Evolutionary conservation across 2,329 filamentous ascomycete genomes (phyloP), one percentile per base, ranked within the genome.

Genomic region (Penicillium janthinellum): DNA sequence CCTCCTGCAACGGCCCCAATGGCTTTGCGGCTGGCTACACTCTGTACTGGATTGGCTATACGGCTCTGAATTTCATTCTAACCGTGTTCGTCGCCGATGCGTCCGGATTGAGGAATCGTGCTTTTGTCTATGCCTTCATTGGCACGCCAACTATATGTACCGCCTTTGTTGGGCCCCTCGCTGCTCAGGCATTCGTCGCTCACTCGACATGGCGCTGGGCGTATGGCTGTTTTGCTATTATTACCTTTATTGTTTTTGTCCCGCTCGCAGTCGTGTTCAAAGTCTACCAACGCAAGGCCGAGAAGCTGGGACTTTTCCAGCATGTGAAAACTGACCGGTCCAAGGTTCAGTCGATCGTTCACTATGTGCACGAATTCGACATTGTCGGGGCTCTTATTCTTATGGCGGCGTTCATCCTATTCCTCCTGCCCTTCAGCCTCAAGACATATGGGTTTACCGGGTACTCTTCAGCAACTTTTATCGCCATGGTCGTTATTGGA

Each of bases 401-500:
- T 45, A 81, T 82, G 35, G 79, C 76, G 0, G 87, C 86, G 0
- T 83, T 88, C 68, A 80, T 84, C 1, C 74, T 89, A 4, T 83
- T 90, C 70, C 79, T 90, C 4, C 79, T 90, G n/a, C 84, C 87
- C 0, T 87, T 90, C 73, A 84, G 77, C 44, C 78, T 90, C 8
- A 71, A 76, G 58, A 58, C 63, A 22, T 71, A 68, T 22, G 73
- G 77, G 6, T 51, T 57, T 17, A 51, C 62, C n/a, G 47, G 61
- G 7, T 66, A 67, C 17, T 50, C 44, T 48, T 51, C 51, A n/a
- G 75, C 79, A 8, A 66, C 79, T 17, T 80, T 85, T 61, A 80
- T 86, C 61, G 74, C 73, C 42, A 79, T 85, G 71, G 64, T 79
- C 4, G 77, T 87, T 5, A 67, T 88, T 37, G 87, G 88, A 0